phyloP scores from a whole-genome alignment of 352 stramenopile species.

The Nothophytophthora sp. region DNA sequence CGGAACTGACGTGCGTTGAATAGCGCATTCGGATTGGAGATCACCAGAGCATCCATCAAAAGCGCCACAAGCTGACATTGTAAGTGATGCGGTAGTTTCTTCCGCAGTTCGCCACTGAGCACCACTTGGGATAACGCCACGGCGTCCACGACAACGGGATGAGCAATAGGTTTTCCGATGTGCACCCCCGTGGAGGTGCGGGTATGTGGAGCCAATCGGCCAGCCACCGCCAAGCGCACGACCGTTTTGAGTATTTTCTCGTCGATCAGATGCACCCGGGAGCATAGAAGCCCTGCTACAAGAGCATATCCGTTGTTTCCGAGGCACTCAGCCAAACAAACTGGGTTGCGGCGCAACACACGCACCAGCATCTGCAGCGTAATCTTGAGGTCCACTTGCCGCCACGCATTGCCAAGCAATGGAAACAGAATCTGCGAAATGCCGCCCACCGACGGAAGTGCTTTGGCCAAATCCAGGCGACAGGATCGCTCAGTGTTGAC shows the following conservation, averaged over 20 bases:
- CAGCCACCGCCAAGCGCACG: constrained; percentile 51
- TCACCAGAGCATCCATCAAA: constrained; percentile 48
- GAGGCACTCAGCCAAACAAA: constrained; percentile 62
- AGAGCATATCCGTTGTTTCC: constrained; percentile 58
- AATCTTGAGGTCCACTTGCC: constrained; percentile 42
- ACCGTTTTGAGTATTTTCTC: constrained; percentile 41
- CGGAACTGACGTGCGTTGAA: constrained; percentile 80
- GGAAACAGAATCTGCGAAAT: constrained; percentile 61
- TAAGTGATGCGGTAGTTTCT: constrained; percentile 32
- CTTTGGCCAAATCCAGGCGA: constrained; percentile 56
- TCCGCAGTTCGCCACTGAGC: constrained; percentile 45
- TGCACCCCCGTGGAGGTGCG: background rate
- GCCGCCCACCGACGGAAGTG: constrained; percentile 62
- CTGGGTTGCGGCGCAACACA: constrained; percentile 56
- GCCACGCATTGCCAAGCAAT: constrained; percentile 52
- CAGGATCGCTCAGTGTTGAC: constrained; percentile 48
- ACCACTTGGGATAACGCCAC: constrained; percentile 57
- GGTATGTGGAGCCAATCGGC: constrained; percentile 22
- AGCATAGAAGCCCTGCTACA: constrained; percentile 42
- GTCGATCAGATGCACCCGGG: constrained; percentile 49
- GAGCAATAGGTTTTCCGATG: background rate
- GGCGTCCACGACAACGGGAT: constrained; percentile 58
- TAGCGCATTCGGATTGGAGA: constrained; percentile 65
- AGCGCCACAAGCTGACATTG: constrained; percentile 57
- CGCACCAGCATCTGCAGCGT: constrained; percentile 49